Evolutionary conservation across 1,284 basidiomycete genomes (phyloP).

Genomic region (Pterulicium gracile): DNA sequence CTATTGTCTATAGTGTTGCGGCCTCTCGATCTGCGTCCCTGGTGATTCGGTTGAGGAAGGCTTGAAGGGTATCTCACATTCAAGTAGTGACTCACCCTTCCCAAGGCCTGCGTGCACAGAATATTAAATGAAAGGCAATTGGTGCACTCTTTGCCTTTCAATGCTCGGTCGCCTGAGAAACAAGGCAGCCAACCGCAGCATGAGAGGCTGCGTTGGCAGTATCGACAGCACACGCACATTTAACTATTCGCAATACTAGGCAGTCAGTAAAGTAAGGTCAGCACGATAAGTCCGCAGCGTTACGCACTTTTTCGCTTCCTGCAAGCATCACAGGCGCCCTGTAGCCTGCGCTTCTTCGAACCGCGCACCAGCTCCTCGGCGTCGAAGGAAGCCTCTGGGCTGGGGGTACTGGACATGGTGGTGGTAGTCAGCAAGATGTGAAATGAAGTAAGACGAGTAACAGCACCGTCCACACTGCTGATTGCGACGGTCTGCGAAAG

Average conservation of each 20-base stretch:
- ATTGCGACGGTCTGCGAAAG: too few species aligned
- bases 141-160: background rate
- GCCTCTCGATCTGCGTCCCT: background rate
- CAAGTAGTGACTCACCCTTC: background rate
- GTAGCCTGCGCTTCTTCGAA: background rate
- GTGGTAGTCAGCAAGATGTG: too few species aligned
- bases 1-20: background rate
- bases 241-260: background rate
- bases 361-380: background rate
- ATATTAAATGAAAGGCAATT: background rate
- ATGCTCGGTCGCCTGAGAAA: background rate
- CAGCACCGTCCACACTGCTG: too few species aligned
- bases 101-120: background rate
- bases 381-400: too few species aligned
- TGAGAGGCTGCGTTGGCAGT: background rate
- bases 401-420: too few species aligned
- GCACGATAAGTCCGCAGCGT: background rate
- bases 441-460: too few species aligned
- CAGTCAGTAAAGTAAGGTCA: background rate
- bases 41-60: background rate
- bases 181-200: background rate
- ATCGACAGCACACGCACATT: background rate
- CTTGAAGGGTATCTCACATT: background rate
- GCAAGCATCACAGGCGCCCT: constrained; percentile 5
- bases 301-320: constrained; percentile 5